Evolutionary conservation across 192 early-diverging fungal genomes (phyloP), one percentile per base, ranked within the genome.

Genomic region (Gonapodya sp.): DNA sequence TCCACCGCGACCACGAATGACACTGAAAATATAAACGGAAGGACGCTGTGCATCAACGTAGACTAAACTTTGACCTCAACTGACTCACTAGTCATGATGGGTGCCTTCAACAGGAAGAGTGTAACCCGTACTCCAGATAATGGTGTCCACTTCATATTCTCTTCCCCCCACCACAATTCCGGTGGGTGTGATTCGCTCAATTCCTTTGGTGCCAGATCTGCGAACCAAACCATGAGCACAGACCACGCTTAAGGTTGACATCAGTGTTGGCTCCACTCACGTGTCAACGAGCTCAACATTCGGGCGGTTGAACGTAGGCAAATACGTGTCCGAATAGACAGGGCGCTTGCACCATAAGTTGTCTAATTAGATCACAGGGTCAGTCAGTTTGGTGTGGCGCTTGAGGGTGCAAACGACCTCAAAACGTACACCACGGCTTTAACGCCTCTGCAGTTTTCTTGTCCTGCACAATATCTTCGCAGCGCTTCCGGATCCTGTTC

Each of bases 371-470:
- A n/a, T n/a, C n/a, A n/a, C n/a, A n/a, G n/a, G n/a, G n/a, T n/a
- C n/a, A n/a, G n/a, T n/a, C n/a, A n/a, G n/a, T n/a, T n/a, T n/a
- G n/a, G n/a, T n/a, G n/a, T n/a, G n/a, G n/a, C n/a, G n/a, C n/a
- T n/a, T n/a, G n/a, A n/a, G n/a, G n/a, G n/a, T n/a, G n/a, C n/a
- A n/a, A n/a, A n/a, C n/a, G n/a, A n/a, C n/a, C n/a, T n/a, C n/a
- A 24, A 64, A 64, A 16, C 46, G 8, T 24, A 64, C 46, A 77
- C 75, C 75, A 77, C 2, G 75, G 75, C 31, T 77, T 77, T 18
- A 77, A 34, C 75, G 75, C 75, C 75, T 77, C 75, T 16, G 75
- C 75, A 16, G 75, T 77, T 33, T 77, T 77, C 75, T 77, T 77
- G 75, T 77, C 75, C 75, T 77, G 16, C 8, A 77, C 75, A 8